Conservation (phyloP, 352 stramenopile species). For the Phytophthora ohioensis region DNA sequence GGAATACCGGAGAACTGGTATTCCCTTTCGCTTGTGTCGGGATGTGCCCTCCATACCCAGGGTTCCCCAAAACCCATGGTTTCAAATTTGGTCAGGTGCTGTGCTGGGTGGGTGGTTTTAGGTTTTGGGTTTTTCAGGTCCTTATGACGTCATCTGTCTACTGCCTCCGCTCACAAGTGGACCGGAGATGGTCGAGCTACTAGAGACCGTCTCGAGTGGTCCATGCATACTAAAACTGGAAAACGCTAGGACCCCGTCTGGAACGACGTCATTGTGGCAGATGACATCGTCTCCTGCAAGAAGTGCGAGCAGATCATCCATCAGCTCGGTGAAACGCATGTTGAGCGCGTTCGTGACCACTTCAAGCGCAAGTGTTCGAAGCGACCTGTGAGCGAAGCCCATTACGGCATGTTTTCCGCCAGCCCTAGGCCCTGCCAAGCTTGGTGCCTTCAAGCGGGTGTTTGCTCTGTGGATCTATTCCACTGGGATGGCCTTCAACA, state of each 20-base stretch:
- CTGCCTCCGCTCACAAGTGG: too few species aligned
- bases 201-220: too few species aligned
- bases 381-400: neutral
- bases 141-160: too few species aligned
- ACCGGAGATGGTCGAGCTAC: too few species aligned
- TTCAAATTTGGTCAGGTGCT: too few species aligned
- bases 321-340: slow-evolving; percentile 9
- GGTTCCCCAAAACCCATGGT: too few species aligned
- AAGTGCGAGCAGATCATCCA: slow-evolving; percentile 16
- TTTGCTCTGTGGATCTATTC: slow-evolving; percentile 22
- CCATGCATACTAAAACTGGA: neutral
- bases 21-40: too few species aligned
- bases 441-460: slow-evolving; percentile 2
- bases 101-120: too few species aligned
- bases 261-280: neutral
- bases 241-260: slow-evolving; percentile 9
- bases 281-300: slow-evolving; percentile 7
- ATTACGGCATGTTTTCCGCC: slow-evolving; percentile 7
- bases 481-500: slow-evolving; percentile 19
- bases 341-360: slow-evolving; percentile 18
- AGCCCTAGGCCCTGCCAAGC: neutral
- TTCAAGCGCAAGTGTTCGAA: slow-evolving; percentile 17
- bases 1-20: too few species aligned
- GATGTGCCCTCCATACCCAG: too few species aligned
- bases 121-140: too few species aligned